Evolutionary conservation across 2,329 filamentous ascomycete species (phyloP).

Genomic region (Sclerotinia borealis): DNA sequence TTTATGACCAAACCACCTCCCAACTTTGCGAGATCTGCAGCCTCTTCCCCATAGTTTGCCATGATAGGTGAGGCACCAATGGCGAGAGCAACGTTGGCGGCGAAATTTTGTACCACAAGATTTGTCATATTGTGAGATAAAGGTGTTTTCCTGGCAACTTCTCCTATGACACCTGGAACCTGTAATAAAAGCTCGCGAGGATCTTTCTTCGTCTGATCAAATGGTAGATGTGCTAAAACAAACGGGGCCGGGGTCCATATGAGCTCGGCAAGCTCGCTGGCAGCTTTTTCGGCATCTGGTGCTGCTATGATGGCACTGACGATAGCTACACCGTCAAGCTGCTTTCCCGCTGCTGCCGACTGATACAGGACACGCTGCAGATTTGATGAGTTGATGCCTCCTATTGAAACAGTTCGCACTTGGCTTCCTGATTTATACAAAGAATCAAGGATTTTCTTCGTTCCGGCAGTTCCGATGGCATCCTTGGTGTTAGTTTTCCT

Average conservation of each 20-base stretch:
- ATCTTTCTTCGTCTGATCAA: conserved; percentile 18
- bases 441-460: conserved; percentile 57
- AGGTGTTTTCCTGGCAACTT: conserved; percentile 58
- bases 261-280: conserved; percentile 51
- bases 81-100: conserved; percentile 81
- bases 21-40: conserved; percentile 68
- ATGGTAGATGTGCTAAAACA: conserved; percentile 15
- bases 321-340: conserved; percentile 75
- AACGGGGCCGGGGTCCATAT: conserved; percentile 37
- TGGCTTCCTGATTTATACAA: conserved; percentile 40
- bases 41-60: conserved; percentile 82
- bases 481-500: conserved; percentile 84
- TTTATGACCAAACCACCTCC: conserved; percentile 82
- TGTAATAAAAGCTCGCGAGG: conserved; percentile 23
- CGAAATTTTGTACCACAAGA: conserved; percentile 89
- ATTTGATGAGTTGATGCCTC: conserved; percentile 76
- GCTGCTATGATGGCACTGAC: conserved; percentile 84
- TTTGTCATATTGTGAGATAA: conserved; percentile 98
- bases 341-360: conserved; percentile 47
- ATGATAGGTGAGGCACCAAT: conserved; percentile 90
- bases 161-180: conserved; percentile 44
- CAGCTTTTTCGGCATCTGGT: conserved; percentile 56
- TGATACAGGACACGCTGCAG: conserved; percentile 69
- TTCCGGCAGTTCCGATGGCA: conserved; percentile 68
- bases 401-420: conserved; percentile 73